phyloP scores from a whole-genome alignment of 108 stramenopile species.

The Conticribra weissflogii region DNA sequence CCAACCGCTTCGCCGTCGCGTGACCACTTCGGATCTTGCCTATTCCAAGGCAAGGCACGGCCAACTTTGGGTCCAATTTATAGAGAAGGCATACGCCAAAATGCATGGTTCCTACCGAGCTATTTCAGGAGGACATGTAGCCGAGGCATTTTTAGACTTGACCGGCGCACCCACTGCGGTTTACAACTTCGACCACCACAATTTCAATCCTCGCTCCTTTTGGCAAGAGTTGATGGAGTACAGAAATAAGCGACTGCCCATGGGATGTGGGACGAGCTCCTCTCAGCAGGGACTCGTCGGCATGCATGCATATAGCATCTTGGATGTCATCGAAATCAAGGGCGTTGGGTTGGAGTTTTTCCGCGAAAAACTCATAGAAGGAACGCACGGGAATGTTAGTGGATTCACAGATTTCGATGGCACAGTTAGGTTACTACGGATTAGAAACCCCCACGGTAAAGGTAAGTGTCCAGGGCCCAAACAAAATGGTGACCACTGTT shows the following conservation, averaged over 20 bases:
- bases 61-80: conserved; percentile 94
- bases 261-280: conserved; percentile 76
- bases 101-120: conserved; percentile 81
- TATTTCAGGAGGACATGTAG: conserved; percentile 83
- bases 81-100: conserved; percentile 98
- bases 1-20: conserved; percentile 23
- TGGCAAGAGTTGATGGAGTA: conserved; percentile 70
- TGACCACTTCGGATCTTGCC: conserved; percentile 56
- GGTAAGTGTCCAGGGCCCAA: background rate
- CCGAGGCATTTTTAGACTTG: conserved; percentile 85
- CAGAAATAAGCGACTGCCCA: conserved; percentile 56
- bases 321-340: conserved; percentile 85
- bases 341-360: conserved; percentile 71
- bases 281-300: conserved; percentile 82
- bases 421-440: conserved; percentile 77
- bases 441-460: conserved; percentile 84
- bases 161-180: conserved; percentile 79
- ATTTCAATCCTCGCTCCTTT: conserved; percentile 57
- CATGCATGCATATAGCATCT: conserved; percentile 93
- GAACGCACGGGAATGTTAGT: conserved; percentile 55
- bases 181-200: conserved; percentile 59
- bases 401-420: conserved; percentile 72
- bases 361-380: conserved; percentile 39
- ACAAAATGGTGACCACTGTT: no score
- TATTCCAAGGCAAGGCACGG: conserved; percentile 67